These are phyloP conservation scores for Daldinia bambusicola DNA, from an alignment of 495 filamentous ascomycete species.

Conservation along the genomic window DNA sequence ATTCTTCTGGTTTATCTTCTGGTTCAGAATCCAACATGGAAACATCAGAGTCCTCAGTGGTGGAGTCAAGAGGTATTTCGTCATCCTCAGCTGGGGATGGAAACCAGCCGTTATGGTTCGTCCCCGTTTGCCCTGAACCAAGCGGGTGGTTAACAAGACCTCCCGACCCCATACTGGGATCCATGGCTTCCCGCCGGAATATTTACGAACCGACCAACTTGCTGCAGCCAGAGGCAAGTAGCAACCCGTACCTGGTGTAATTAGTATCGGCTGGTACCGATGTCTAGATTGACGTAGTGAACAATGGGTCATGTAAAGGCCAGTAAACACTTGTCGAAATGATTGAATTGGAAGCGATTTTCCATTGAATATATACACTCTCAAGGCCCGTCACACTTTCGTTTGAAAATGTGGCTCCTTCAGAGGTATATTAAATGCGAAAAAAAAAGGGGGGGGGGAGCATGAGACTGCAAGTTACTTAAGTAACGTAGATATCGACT, in stretches of 20 bases:
- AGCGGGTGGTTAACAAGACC: background rate
- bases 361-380: constrained; percentile 16
- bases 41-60: constrained; percentile 35
- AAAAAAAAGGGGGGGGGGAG: too few relatives aligned
- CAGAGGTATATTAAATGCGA: constrained; percentile 14
- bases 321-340: constrained; percentile 36
- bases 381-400: constrained; percentile 45
- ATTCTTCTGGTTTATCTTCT: constrained; percentile 10
- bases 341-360: constrained; percentile 11
- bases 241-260: constrained; percentile 10
- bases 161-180: constrained; percentile 3
- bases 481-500: background rate
- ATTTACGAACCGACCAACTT: constrained; percentile 8
- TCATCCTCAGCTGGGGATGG: constrained; percentile 27
- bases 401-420: constrained; percentile 39
- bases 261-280: constrained; percentile 23
- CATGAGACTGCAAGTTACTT: background rate
- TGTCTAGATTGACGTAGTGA: constrained; percentile 2
- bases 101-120: background rate
- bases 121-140: constrained; percentile 2
- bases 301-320: constrained; percentile 3
- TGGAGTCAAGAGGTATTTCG: constrained; percentile 35
- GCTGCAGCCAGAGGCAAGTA: constrained; percentile 2
- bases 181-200: constrained; percentile 5
- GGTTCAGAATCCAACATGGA: constrained; percentile 32